phyloP scores from a whole-genome alignment of 2,329 filamentous ascomycete genomes.

The Helotiales sp. region DNA sequence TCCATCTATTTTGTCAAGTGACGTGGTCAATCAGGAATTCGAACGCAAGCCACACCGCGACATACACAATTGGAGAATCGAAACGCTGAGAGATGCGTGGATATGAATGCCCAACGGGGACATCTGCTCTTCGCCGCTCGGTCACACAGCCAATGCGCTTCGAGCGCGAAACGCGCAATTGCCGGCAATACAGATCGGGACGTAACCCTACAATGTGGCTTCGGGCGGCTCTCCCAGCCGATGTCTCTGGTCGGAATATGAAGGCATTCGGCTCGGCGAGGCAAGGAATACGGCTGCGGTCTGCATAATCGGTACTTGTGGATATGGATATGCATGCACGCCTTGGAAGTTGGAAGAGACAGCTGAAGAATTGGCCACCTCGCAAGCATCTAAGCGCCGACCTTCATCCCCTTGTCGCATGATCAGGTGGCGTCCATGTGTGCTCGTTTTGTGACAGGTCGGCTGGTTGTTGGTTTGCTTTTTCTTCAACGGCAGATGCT shows the following conservation, averaged over 20 bases:
- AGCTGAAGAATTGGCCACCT: background rate
- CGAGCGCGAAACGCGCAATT: background rate
- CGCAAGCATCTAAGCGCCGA: background rate
- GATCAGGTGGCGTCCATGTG: background rate
- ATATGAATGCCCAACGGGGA: background rate
- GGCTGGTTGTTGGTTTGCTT: background rate
- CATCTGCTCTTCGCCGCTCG: background rate
- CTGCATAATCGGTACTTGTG: background rate
- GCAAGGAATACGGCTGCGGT: background rate
- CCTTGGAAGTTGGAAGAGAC: background rate
- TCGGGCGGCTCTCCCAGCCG: background rate
- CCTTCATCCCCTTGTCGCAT: background rate
- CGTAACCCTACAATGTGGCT: background rate
- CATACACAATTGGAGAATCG: background rate
- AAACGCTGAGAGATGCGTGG: no score
- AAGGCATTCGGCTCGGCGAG: background rate
- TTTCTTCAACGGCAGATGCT: conserved; percentile 10
- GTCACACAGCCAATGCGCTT: conserved; percentile 8
- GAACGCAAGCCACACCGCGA: no score
- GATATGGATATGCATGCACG: background rate
- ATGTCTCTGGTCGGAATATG: background rate
- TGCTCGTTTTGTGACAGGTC: conserved; percentile 5
- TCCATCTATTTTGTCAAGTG: no score
- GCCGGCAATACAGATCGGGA: background rate
- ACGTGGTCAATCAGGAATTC: no score